Evolutionary conservation across 495 filamentous ascomycete genomes (phyloP), one percentile per base, ranked within the genome.

Genomic region (Penicillium tannophilum): DNA sequence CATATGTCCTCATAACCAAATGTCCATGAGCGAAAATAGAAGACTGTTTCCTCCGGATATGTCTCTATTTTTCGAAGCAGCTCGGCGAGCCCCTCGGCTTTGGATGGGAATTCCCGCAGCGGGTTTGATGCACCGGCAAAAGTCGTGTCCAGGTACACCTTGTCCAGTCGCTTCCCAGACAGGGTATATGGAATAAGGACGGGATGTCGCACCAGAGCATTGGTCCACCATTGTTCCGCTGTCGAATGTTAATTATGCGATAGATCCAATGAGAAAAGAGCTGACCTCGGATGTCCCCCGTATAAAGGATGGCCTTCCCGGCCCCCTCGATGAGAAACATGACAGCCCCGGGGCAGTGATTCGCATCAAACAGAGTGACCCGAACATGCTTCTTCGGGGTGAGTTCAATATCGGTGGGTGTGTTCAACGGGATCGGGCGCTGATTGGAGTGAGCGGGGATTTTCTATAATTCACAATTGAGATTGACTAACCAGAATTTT

Each of bases 1-100:
- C 92, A 97, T 0, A 96, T 91, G 55, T 97, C 90, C 69, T 96
- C 91, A 50, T 91, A 90, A 26, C 93, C 93, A 69, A 94, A 95
- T 2, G 93, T 98, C 93, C 93, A 97, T 3, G 92, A 84, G 49
- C 91, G 81, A 49, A 98, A 83, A 70, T 96, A 89, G 64, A 97
- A 97, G 6, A 86, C 73, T 0, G 91, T 95, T 23, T 93, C 84
- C 10, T 76, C 55, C 0, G 92, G 89, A 71, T 94, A 96, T 11
- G 75, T 63, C 0, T 74, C 65, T 0, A 96, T 77, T 65, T 92
- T 90, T 28, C 79, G 67, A 3, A 97, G 65, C 3, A 97, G 80
- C 66, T 96, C 91, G 4, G 73, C 67, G 11, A 97, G 72, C 0
- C 92, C 93, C 31, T 92, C 84, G 4, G 89, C 85, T 68, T 86